Evolutionary conservation across 257 asterid genomes (phyloP).

Genomic region (Lycium barbarum): DNA sequence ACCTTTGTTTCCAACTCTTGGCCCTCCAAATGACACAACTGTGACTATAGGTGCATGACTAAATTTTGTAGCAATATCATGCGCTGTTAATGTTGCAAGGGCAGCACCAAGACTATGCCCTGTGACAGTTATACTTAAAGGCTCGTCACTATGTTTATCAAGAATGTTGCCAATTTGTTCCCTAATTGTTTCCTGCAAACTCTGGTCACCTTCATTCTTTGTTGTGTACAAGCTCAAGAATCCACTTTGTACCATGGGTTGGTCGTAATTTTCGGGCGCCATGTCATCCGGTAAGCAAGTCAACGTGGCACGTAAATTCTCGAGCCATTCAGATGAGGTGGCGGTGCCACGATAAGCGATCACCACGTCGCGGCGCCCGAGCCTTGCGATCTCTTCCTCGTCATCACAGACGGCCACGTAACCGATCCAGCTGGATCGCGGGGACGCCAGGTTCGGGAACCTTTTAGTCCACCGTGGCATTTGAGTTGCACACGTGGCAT

Average conservation of each 20-base stretch:
- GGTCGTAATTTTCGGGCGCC: slow-evolving; percentile 38
- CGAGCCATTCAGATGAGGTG: slow-evolving; percentile 83
- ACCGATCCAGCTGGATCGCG: slow-evolving; percentile 81
- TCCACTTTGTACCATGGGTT: slow-evolving; percentile 84
- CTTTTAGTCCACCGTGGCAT: slow-evolving; percentile 63
- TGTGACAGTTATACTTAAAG: slow-evolving; percentile 83
- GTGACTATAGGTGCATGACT: slow-evolving; percentile 72
- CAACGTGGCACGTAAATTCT: slow-evolving; percentile 73
- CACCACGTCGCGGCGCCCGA: slow-evolving; percentile 86
- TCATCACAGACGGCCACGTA: slow-evolving; percentile 87
- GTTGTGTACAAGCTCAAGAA: slow-evolving; percentile 81
- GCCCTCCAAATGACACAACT: slow-evolving; percentile 92
- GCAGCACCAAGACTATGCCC: slow-evolving; percentile 99
- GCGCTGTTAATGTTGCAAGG: slow-evolving; percentile 79
- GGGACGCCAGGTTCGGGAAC: slow-evolving; percentile 57
- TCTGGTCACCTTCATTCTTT: slow-evolving; percentile 29
- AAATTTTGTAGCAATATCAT: slow-evolving; percentile 65
- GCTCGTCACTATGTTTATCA: slow-evolving; percentile 55
- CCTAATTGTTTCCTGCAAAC: slow-evolving; percentile 55
- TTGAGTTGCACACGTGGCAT: slow-evolving; percentile 71
- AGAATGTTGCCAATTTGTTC: slow-evolving; percentile 54
- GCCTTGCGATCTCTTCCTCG: slow-evolving; percentile 56
- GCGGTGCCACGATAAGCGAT: slow-evolving; percentile 86
- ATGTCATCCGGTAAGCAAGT: slow-evolving; percentile 56
- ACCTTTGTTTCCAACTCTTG: slow-evolving; percentile 72